Evolutionary conservation across 345 rosid species (phyloP).

Genomic region (Moricandia moricandioides): DNA sequence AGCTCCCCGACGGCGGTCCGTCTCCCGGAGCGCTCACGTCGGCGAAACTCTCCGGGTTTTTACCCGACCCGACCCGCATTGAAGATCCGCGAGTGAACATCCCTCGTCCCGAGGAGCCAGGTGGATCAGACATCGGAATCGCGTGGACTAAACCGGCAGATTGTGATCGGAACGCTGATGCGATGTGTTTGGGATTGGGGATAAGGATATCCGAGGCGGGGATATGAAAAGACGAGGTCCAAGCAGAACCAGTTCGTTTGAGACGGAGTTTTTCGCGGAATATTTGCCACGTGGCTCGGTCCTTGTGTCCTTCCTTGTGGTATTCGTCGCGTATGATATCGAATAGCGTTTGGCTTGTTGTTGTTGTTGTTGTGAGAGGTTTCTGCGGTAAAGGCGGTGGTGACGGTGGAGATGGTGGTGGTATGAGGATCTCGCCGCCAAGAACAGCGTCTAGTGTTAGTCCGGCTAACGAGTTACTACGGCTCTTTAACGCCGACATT

Average conservation of each 20-base stretch:
- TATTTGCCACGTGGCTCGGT: constrained; percentile 68
- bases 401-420: constrained; percentile 17
- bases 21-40: constrained; percentile 34
- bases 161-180: background rate
- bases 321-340: constrained; percentile 68
- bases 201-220: constrained; percentile 60
- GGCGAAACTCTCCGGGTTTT: constrained; percentile 30
- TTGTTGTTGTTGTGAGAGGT: background rate
- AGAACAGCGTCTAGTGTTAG: constrained; percentile 43
- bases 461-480: constrained; percentile 44
- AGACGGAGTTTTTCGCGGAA: constrained; percentile 77
- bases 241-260: constrained; percentile 62
- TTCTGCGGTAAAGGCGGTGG: constrained; percentile 22
- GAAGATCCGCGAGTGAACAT: constrained; percentile 53
- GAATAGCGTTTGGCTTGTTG: constrained; percentile 46
- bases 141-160: background rate
- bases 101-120: constrained; percentile 35
- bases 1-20: constrained; percentile 37
- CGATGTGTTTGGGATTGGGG: constrained; percentile 32
- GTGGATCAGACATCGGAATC: constrained; percentile 35
- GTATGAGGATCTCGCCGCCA: constrained; percentile 28
- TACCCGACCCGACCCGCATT: constrained; percentile 41
- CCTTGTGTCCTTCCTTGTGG: constrained; percentile 41
- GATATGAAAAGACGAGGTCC: constrained; percentile 53
- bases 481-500: constrained; percentile 52